phyloP scores from a whole-genome alignment of 1,284 basidiomycete species.

The Austroboletus niveus region DNA sequence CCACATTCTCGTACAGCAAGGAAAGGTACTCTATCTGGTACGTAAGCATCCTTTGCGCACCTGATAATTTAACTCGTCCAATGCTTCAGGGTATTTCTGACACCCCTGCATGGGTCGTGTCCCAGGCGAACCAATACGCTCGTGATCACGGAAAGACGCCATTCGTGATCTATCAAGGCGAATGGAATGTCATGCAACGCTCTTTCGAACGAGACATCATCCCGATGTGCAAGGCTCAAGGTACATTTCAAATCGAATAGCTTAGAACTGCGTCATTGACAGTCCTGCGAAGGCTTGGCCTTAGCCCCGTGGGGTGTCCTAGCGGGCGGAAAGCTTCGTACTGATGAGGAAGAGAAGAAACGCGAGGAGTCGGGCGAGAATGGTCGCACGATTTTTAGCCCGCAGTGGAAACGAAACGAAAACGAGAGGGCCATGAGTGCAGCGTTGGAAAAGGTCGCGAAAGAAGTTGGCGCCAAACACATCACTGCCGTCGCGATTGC shows the following conservation, averaged over 20 bases:
- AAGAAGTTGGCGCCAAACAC: constrained; percentile 22
- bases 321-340: constrained; percentile 32
- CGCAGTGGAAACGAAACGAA: constrained; percentile 28
- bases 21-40: constrained; percentile 47
- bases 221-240: constrained; percentile 44
- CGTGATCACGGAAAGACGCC: constrained; percentile 44
- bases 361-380: constrained; percentile 25
- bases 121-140: constrained; percentile 39
- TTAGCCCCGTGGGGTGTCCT: constrained; percentile 41
- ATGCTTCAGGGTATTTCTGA: constrained; percentile 33
- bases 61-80: not conserved
- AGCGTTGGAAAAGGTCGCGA: constrained; percentile 19
- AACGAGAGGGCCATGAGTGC: constrained; percentile 18
- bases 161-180: constrained; percentile 55
- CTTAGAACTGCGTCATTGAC: not conserved
- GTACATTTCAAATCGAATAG: constrained; percentile 15
- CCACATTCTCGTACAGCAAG: constrained; percentile 38
- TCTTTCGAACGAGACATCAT: constrained; percentile 53
- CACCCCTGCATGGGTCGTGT: constrained; percentile 41
- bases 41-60: not conserved
- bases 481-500: constrained; percentile 41
- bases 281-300: constrained; percentile 27
- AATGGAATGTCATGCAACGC: constrained; percentile 47
- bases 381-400: constrained; percentile 12
- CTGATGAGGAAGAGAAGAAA: constrained; percentile 29